Percentiles rank a stretch among this genome's conserved stretches.
Evolutionary conservation across 2,329 filamentous ascomycete species (phyloP).

Genomic region (Cercospora zeae-maydis): DNA sequence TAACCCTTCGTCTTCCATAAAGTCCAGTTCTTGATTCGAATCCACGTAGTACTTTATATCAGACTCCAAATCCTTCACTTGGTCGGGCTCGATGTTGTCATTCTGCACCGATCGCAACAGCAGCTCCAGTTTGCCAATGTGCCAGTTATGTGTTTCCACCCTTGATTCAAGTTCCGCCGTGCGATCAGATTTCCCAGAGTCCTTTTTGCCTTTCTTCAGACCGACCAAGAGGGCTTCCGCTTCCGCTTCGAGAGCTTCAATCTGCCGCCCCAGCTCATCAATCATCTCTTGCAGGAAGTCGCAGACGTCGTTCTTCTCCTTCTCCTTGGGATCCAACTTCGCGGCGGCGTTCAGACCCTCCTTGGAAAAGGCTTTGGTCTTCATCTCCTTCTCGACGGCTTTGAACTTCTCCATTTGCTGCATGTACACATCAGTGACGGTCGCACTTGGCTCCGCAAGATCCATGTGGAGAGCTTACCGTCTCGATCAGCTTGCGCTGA

Average conservation of each 20-base stretch:
- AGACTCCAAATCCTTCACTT: conserved; percentile 85
- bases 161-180: conserved; percentile 79
- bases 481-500: conserved; percentile 94
- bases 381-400: conserved; percentile 99
- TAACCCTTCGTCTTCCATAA: conserved; percentile 87
- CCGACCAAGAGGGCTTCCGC: conserved; percentile 79
- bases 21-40: conserved; percentile 83
- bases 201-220: conserved; percentile 93
- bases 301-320: conserved; percentile 83
- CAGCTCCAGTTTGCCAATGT: conserved; percentile 87
- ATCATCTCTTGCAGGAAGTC: conserved; percentile 85
- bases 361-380: conserved; percentile 99
- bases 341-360: conserved; percentile 88
- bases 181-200: conserved; percentile 81
- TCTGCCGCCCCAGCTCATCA: conserved; percentile 88
- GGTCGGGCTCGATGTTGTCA: conserved; percentile 79
- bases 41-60: conserved; percentile 93
- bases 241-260: conserved; percentile 89
- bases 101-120: conserved; percentile 89
- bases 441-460: neutral
- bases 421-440: conserved; percentile 21
- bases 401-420: conserved; percentile 99
- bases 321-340: conserved; percentile 95
- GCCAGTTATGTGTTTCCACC: conserved; percentile 94
- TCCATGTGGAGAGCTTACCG: conserved; percentile 56